Conservation (phyloP, 305 asterid genomes). For the Fraxinus velutina region DNA sequence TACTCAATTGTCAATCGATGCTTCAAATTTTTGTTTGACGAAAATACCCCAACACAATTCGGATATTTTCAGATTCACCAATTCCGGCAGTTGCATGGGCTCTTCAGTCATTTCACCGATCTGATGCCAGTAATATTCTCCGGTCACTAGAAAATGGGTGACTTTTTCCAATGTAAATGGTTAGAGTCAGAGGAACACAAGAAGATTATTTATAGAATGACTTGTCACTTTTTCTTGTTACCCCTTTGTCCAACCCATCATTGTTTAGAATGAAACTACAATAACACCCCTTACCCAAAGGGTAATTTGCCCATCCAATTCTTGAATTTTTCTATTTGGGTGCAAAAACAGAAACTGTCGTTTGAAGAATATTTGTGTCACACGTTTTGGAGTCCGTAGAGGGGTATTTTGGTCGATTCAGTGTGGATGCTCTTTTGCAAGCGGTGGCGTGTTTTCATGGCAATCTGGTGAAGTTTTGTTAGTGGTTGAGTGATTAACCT, state of each 20-base stretch:
- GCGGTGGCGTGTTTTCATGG: slow-evolving; percentile 65
- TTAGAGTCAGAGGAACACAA: neutral
- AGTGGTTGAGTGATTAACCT: slow-evolving; percentile 32
- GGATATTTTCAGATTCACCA: slow-evolving; percentile 38
- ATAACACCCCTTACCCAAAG: neutral
- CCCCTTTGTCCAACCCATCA: slow-evolving; percentile 20
- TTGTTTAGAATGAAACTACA: neutral
- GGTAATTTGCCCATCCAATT: neutral
- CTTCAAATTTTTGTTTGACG: slow-evolving; percentile 24
- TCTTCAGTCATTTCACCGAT: slow-evolving; percentile 1
- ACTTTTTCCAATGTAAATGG: neutral
- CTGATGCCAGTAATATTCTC: neutral
- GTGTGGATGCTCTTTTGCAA: slow-evolving; percentile 15
- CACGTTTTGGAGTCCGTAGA: neutral
- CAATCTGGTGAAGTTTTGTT: slow-evolving; percentile 56
- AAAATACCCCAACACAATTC: slow-evolving; percentile 33
- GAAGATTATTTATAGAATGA: neutral
- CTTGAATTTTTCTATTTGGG: neutral
- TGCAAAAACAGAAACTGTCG: neutral
- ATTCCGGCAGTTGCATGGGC: slow-evolving; percentile 22
- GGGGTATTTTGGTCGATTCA: slow-evolving; percentile 33
- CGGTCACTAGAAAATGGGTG: neutral
- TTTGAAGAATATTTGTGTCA: neutral
- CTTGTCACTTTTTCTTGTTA: neutral
- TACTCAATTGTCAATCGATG: slow-evolving; percentile 23